Base-by-base conservation (phyloP, 805 yeast genomes). In the Starmerella khaoyaiensis region DNA sequence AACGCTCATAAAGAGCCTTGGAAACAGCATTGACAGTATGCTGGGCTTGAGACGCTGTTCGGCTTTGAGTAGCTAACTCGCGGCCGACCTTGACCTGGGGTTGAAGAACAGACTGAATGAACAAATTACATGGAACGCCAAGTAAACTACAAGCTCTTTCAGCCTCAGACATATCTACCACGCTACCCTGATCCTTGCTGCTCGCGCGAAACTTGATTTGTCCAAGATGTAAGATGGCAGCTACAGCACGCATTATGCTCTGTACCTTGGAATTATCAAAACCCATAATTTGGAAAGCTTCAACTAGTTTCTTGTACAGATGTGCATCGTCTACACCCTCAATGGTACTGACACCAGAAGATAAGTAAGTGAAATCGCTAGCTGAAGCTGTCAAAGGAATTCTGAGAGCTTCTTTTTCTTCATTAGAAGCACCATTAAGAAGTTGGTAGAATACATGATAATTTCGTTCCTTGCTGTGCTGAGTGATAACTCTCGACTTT, bases 371-470 rank as follows among this genome's bases (percentile, higher is more conserved):
- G 55, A 74, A 80, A 16, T 47, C 45, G 15, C 61, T 56, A 16
- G 79, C 60, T 1, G 67, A 65, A 20, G 72, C 61, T 18, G 61
- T 57, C 2, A 32, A 25, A 4, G 63, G 50, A 5, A 81, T 58
- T 19, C 52, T 44, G 16, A 62, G 52, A 18, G 44, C 38, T 22
- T 51, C 37, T 23, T 51, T 45, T 28, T 58, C 36, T n/a, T 66
- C 68, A 2, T 57, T 55, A 2, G 68, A 59, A 1, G 76, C 69
- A 16, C 95, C 94, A 31, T 68, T 64, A 25, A 90, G 59, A 28
- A 90, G 59, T 54, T 90, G 96, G 58, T 90, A 90, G 55, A 90
- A 90, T 4, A 86, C 71, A 56, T 90, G 99, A 55, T 87, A 90
- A 55, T 86, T 90, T 57, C 98, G 70, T 60, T 90, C 99, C 16